phyloP scores from a whole-genome alignment of 768 basidiomycete species.

The Serendipita vermifera region DNA sequence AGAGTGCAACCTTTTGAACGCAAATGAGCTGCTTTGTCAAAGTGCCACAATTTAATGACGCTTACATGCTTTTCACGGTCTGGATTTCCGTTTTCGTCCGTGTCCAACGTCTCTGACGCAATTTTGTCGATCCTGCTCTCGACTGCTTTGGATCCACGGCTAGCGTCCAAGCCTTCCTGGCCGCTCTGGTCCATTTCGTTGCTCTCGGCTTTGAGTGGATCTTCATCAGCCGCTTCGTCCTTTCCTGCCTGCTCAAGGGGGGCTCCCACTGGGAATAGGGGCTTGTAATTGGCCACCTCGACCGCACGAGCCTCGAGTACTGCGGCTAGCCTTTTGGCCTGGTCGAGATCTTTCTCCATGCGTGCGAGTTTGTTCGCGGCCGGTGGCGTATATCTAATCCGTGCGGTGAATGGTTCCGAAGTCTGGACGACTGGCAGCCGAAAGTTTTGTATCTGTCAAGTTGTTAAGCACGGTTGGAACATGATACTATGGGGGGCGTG shows the following conservation, averaged over 20 bases:
- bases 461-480: conserved; percentile 3
- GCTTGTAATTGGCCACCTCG: conserved; percentile 35
- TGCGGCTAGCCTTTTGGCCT: conserved; percentile 55
- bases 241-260: no score
- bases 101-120: conserved; percentile 53
- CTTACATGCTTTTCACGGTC: conserved; percentile 63
- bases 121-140: conserved; percentile 71
- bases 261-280: background rate
- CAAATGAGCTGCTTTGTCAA: conserved; percentile 15
- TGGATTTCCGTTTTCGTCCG: conserved; percentile 46
- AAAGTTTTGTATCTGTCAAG: conserved; percentile 76
- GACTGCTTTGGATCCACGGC: conserved; percentile 59
- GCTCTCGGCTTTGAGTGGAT: conserved; percentile 25
- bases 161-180: conserved; percentile 31
- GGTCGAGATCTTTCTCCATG: conserved; percentile 66
- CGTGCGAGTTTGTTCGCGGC: conserved; percentile 69
- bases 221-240: conserved; percentile 20
- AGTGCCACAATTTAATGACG: conserved; percentile 9
- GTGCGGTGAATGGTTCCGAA: conserved; percentile 60
- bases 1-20: conserved; percentile 47
- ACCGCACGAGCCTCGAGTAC: conserved; percentile 62
- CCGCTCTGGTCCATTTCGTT: conserved; percentile 31
- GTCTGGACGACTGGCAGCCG: conserved; percentile 83
- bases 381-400: conserved; percentile 70
- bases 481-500: conserved; percentile 2